Conservation (phyloP, 805 yeast species). For the Spathaspora boniae region DNA sequence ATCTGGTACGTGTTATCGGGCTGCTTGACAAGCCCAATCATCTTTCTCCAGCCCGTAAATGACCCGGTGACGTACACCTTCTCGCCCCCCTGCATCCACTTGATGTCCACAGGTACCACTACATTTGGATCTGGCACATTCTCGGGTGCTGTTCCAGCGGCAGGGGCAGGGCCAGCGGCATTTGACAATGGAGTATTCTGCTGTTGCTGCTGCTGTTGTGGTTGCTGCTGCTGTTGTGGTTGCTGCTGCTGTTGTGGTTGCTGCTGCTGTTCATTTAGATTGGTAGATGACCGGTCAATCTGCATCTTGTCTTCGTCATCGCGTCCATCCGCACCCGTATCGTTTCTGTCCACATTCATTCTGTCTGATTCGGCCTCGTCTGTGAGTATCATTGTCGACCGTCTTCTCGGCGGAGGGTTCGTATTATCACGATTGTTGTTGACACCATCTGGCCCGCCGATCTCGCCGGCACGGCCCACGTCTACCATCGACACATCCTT, state of each 20-base stretch:
- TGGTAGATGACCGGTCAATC: slow-evolving; percentile 14
- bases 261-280: slow-evolving; percentile 14
- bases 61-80: slow-evolving; percentile 96
- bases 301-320: slow-evolving; percentile 16
- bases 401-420: slow-evolving; percentile 44
- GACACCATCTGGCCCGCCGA: slow-evolving; percentile 7
- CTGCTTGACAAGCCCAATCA: slow-evolving; percentile 77
- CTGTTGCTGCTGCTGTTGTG: slow-evolving; percentile 10
- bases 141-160: slow-evolving; percentile 7
- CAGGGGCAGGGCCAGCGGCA: slow-evolving; percentile 10
- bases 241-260: slow-evolving; percentile 10
- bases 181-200: slow-evolving; percentile 6
- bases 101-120: slow-evolving; percentile 59
- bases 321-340: slow-evolving; percentile 4
- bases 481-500: slow-evolving; percentile 44
- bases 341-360: slow-evolving; percentile 38
- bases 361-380: slow-evolving; percentile 62
- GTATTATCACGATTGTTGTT: slow-evolving; percentile 1
- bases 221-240: slow-evolving; percentile 10
- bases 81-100: slow-evolving; percentile 96
- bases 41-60: slow-evolving; percentile 96
- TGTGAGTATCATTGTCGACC: slow-evolving; percentile 67
- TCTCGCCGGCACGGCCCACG: slow-evolving; percentile 29
- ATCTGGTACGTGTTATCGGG: slow-evolving; percentile 58
- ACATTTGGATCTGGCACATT: slow-evolving; percentile 23